Percentiles rank a stretch among this genome's conserved stretches.
These are phyloP conservation scores for Linnemannia elongata DNA, from an alignment of 192 early-diverging fungal genomes.

Conservation along the genomic window DNA sequence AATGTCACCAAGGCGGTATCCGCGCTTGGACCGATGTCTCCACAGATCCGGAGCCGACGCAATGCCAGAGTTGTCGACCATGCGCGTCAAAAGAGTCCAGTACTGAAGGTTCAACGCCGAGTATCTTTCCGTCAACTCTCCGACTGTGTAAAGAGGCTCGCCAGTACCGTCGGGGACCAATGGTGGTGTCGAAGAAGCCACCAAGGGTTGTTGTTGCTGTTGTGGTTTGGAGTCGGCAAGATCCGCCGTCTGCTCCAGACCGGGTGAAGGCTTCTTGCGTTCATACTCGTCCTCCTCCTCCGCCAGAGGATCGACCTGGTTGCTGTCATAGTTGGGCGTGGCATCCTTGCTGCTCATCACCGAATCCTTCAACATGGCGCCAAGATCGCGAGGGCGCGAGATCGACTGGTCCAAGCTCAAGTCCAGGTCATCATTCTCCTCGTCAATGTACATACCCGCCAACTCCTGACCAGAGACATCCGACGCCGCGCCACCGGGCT, in stretches of 20 bases:
- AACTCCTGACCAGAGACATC: slow-evolving; percentile 53
- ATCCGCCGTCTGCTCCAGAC: slow-evolving; percentile 6
- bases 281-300: slow-evolving; percentile 15
- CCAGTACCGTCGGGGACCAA: slow-evolving; percentile 36
- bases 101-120: slow-evolving; percentile 69
- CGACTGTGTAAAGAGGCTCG: slow-evolving; percentile 31
- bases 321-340: not conserved
- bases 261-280: not conserved
- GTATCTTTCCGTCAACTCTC: slow-evolving; percentile 54
- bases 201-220: slow-evolving; percentile 16
- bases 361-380: slow-evolving; percentile 32
- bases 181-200: slow-evolving; percentile 44
- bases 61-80: slow-evolving; percentile 65
- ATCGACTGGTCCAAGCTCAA: slow-evolving; percentile 51
- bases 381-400: slow-evolving; percentile 45
- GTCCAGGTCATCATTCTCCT: slow-evolving; percentile 52
- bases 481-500: slow-evolving; percentile 48
- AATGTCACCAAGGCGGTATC: slow-evolving; percentile 58
- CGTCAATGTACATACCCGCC: slow-evolving; percentile 54
- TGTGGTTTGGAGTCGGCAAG: slow-evolving; percentile 16
- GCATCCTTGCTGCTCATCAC: slow-evolving; percentile 22
- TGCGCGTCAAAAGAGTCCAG: slow-evolving; percentile 67
- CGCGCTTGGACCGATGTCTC: slow-evolving; percentile 65
- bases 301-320: not conserved
- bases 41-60: slow-evolving; percentile 65